Conservation (phyloP, 495 filamentous ascomycete genomes). For the Jackrogersella multiformis region DNA sequence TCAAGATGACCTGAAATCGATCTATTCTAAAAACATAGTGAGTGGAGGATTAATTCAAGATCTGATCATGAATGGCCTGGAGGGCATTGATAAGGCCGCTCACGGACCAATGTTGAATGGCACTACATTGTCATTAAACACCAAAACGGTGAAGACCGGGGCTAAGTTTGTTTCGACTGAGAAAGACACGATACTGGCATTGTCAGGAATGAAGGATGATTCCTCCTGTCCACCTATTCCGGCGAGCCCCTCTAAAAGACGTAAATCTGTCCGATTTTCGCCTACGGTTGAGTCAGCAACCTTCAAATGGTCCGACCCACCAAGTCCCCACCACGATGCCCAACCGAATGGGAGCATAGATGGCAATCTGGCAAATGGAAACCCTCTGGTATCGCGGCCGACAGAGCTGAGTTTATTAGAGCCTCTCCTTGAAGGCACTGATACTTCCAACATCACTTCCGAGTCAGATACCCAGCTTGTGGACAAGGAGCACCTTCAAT, state of each 20-base stretch:
- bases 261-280: slow-evolving; percentile 72
- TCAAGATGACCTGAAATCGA: slow-evolving; percentile 19
- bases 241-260: slow-evolving; percentile 45
- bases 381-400: slow-evolving; percentile 17
- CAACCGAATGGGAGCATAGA: slow-evolving; percentile 33
- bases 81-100: background rate
- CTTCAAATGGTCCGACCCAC: slow-evolving; percentile 59
- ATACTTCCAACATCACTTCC: background rate
- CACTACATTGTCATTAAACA: background rate
- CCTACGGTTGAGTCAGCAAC: slow-evolving; percentile 67
- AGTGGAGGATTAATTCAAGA: background rate
- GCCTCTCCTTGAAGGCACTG: slow-evolving; percentile 6
- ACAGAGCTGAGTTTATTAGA: slow-evolving; percentile 30
- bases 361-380: slow-evolving; percentile 14
- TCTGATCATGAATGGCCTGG: background rate
- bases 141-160: background rate
- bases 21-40: background rate
- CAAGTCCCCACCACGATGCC: slow-evolving; percentile 43
- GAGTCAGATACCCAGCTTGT: slow-evolving; percentile 52
- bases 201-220: slow-evolving; percentile 12
- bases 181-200: background rate
- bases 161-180: background rate
- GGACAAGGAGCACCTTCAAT: slow-evolving; percentile 90
- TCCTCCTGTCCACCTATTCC: slow-evolving; percentile 8
- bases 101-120: background rate